Evolutionary conservation across 495 filamentous ascomycete genomes (phyloP), one percentile per base, ranked within the genome.

Genomic region (Sporormia fimetaria): DNA sequence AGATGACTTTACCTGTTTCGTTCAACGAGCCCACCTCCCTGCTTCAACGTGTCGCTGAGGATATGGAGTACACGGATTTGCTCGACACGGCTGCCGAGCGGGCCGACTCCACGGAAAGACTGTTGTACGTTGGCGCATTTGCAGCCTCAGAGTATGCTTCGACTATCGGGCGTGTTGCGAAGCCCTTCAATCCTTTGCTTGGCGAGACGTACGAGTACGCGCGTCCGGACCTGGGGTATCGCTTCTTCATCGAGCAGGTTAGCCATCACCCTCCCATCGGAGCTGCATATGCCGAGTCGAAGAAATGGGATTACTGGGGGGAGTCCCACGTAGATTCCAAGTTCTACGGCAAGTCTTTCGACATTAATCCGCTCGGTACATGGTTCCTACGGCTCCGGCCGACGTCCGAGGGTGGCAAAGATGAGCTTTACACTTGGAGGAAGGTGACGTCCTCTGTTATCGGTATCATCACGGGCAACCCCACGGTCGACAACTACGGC

Each of bases 21-120:
- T 98, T 98, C 67, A 98, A 98, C 59, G 90, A 98, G 62, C 92
- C 92, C 9, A 98, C 90, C 8, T 96, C 90, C 12, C 65, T 98
- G n/a, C 73, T 98, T 15, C 87, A 96, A 55, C 83, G 90, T 56
- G 87, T 93, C 21, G 83, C 84, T 2, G 90, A 98, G 64, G 90
- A 98, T 56, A 81, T 98, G 78, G 90, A 98, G 63, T 98, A 98
- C 54, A 80, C 86, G 2, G 84, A 98, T 54, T 75, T 96, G 6
- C 70, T 98, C 37, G 83, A 98, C 57, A 78, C 80, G 42, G 90
- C 90, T 18, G 87, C 87, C 16, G 82, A 87, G 42, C 77, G 87
- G 22, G 53, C 70, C 1, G 87, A 95, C 57, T 86, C 88, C 0
- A 78, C 85, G 37, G 92, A 98, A 53, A 80, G 90, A 23, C 70